Evolutionary conservation across 805 yeast genomes (phyloP).

Genomic region (Ogataea ganodermae): DNA sequence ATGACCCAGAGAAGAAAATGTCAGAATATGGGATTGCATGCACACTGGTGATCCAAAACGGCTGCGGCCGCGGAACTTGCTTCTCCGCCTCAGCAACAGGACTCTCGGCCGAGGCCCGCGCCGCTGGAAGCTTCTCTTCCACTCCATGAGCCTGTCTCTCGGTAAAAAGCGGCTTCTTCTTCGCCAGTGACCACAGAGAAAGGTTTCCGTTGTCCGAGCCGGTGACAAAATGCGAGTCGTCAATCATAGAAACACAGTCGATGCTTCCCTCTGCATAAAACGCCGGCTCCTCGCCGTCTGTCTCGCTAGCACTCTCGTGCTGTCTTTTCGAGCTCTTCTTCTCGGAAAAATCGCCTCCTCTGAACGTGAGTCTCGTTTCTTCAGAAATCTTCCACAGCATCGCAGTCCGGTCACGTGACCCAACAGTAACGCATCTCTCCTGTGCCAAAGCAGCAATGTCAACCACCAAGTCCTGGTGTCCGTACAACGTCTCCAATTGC

Average conservation of each 20-base stretch:
- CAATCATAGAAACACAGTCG: constrained; percentile 88
- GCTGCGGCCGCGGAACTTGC: constrained; percentile 72
- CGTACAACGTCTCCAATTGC: constrained; percentile 87
- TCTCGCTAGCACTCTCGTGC: constrained; percentile 2
- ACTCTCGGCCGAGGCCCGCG: constrained; percentile 56
- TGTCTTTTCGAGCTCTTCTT: constrained; percentile 33
- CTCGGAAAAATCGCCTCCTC: constrained; percentile 76
- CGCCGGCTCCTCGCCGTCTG: constrained; percentile 23
- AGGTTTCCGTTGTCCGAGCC: constrained; percentile 94
- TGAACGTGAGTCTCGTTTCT: constrained; percentile 88
- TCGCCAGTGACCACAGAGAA: constrained; percentile 85
- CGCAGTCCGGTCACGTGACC: constrained; percentile 91
- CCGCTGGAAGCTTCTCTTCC: constrained; percentile 42
- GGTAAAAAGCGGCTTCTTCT: constrained; percentile 81
- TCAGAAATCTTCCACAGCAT: constrained; percentile 97
- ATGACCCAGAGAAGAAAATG: constrained; percentile 84
- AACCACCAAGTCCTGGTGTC: constrained; percentile 89
- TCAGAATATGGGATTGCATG: constrained; percentile 85
- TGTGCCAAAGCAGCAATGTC: constrained; percentile 79
- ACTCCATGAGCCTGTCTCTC: constrained; percentile 79
- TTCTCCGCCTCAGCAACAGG: constrained; percentile 36
- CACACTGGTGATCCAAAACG: constrained; percentile 83
- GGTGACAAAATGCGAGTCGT: constrained; percentile 89
- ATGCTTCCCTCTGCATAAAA: constrained; percentile 81
- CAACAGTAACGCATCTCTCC: constrained; percentile 95